Conservation (phyloP, 2,329 filamentous ascomycete species). For the Fonsecaea nubica region DNA sequence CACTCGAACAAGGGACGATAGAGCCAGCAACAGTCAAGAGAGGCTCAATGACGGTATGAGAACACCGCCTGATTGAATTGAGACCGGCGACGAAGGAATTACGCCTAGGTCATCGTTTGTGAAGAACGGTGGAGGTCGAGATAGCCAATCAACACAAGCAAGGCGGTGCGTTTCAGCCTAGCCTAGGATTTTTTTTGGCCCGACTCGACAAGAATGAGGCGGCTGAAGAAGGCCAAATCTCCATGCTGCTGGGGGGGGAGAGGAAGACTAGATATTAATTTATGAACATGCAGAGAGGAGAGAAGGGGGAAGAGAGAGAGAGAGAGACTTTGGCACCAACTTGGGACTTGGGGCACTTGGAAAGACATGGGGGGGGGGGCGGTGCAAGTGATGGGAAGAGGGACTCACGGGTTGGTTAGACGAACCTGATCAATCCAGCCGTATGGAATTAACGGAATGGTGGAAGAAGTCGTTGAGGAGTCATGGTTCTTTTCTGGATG, state of each 20-base stretch:
- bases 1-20: neutral
- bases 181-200: neutral
- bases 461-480: neutral
- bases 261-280: neutral
- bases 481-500: neutral
- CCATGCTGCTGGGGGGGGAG: neutral
- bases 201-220: constrained; percentile 4
- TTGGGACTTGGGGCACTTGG: neutral
- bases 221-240: constrained; percentile 4
- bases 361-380: neutral
- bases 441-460: neutral
- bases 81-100: neutral
- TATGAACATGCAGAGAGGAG: neutral
- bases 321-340: constrained; percentile 2
- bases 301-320: neutral
- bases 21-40: neutral
- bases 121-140: neutral
- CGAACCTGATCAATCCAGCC: neutral
- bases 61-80: neutral
- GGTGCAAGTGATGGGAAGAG: neutral
- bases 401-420: neutral
- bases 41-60: neutral
- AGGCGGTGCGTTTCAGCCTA: neutral
- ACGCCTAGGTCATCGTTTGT: neutral
- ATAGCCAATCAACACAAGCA: constrained; percentile 4